These are phyloP conservation scores for Aegilops sharonensis DNA, from an alignment of 176 grass and related monocot genomes.

Conservation along the genomic window DNA sequence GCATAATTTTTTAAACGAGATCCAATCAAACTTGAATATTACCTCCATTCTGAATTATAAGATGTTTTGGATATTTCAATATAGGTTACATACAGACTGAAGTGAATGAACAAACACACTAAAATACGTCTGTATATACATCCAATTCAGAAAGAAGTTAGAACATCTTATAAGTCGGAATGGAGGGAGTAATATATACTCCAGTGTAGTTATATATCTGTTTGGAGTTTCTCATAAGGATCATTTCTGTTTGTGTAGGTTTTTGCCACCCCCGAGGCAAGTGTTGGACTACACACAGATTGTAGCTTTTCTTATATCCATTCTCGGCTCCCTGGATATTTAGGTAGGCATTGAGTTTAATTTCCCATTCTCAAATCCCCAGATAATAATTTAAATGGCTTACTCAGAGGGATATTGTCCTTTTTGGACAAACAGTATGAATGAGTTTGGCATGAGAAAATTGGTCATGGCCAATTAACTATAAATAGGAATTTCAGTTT, in stretches of 20 bases:
- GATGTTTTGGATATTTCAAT: too few species aligned
- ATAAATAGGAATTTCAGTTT: not conserved
- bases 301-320: slow-evolving; percentile 97
- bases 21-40: not conserved
- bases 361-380: not conserved
- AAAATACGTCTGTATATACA: too few species aligned
- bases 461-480: not conserved
- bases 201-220: not conserved
- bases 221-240: not conserved
- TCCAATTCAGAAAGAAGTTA: too few species aligned
- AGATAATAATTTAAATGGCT: not conserved
- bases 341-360: slow-evolving; percentile 49
- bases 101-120: too few species aligned
- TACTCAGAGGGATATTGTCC: not conserved
- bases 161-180: too few species aligned
- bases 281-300: slow-evolving; percentile 90
- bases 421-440: not conserved
- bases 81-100: too few species aligned
- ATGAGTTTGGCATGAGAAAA: not conserved
- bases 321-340: slow-evolving; percentile 75
- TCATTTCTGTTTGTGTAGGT: slow-evolving; percentile 39
- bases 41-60: too few species aligned
- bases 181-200: not conserved
- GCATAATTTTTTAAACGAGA: not conserved
- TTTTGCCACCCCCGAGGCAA: slow-evolving; percentile 83